phyloP scores from a whole-genome alignment of 345 rosid species.

The Salix viminalis region DNA sequence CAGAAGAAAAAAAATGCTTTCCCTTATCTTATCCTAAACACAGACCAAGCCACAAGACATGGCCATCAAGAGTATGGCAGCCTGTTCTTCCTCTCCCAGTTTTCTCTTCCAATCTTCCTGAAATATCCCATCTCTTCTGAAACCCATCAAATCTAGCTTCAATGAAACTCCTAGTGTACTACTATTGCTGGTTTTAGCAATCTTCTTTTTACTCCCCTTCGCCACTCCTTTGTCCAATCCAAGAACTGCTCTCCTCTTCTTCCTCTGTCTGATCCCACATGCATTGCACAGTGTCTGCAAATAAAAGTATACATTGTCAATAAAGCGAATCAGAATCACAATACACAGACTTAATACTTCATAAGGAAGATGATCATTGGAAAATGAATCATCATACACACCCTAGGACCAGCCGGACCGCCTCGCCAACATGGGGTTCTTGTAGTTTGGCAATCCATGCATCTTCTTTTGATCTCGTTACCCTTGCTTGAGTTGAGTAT shows the following conservation, averaged over 20 bases:
- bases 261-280: conserved; percentile 83
- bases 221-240: conserved; percentile 26
- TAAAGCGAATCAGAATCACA: background rate
- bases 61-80: conserved; percentile 61
- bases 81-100: conserved; percentile 59
- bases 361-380: background rate
- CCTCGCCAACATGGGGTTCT: conserved; percentile 86
- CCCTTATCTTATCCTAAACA: conserved; percentile 10
- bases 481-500: background rate
- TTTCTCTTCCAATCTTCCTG: conserved; percentile 26
- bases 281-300: conserved; percentile 85
- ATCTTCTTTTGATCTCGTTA: conserved; percentile 28
- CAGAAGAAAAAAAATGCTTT: background rate
- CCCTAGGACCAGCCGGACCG: conserved; percentile 89
- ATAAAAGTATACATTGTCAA: background rate
- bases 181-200: background rate
- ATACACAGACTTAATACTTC: background rate
- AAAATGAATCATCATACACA: conserved; percentile 3
- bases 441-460: conserved; percentile 68
- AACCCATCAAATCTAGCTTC: conserved; percentile 18
- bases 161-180: conserved; percentile 14
- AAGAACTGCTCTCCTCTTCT: conserved; percentile 44
- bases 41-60: conserved; percentile 41
- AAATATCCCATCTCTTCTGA: conserved; percentile 7
- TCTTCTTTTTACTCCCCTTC: conserved; percentile 20